Evolutionary conservation across 768 basidiomycete genomes (phyloP), one percentile per base, ranked within the genome.

Genomic region (Suillus subaureus): DNA sequence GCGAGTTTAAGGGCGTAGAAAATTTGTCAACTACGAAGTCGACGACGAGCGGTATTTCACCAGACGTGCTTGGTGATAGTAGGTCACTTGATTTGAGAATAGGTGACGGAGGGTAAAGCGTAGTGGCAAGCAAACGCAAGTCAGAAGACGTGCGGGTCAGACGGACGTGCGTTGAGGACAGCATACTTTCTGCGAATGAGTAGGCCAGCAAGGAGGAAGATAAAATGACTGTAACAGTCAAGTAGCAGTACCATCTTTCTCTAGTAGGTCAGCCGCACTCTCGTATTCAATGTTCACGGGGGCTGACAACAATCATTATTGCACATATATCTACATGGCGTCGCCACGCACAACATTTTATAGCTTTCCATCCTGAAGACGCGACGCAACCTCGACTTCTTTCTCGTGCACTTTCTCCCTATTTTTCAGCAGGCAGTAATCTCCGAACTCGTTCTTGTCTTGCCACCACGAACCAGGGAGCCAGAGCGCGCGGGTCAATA

Each of bases 401-500:
- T 78, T 78, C 42, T 16, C 62, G 58, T 61, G 49, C 43, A 79
- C 66, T 21, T 61, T 71, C 67, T 73, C 79, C 70, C 75, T 85
- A 69, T 94, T 90, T 75, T 83, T 87, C 67, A 99, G 81, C 67
- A 99, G 74, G 75, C 96, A 97, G 74, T 94, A 97, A 71, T 98
- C 94, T 2, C 97, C 97, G 76, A 85, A 97, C 65, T 84, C 83
- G 73, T 97, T 94, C 68, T 78, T 77, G 31, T 76, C 78, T 68
- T 89, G 85, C 89, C 94, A 93, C 66, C 77, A 78, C 55, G 82
- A 75, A 15, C 89, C 87, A 8, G 96, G 97, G 47, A 92, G 73
- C 89, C 92, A 97, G 65, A 98, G 81, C 33, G 87, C 84, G 61
- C 97, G 83, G 49, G 92, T 90, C 67, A 94, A 78, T 62, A 87